phyloP scores from a whole-genome alignment of 2,329 filamentous ascomycete genomes.

The Arthrocladium fulminans region DNA sequence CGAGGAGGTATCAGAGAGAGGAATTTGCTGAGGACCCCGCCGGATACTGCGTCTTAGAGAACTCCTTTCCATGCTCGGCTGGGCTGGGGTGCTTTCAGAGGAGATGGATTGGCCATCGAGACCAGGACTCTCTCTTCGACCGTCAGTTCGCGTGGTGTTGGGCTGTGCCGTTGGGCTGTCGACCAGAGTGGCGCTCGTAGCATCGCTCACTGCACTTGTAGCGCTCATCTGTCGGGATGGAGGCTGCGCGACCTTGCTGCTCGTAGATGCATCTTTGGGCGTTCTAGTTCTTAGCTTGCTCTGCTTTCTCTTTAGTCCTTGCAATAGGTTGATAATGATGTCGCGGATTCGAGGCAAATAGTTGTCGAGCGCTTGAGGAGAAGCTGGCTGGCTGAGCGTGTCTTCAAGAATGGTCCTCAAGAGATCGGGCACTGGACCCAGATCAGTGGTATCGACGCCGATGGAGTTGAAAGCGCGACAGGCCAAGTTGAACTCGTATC shows the following conservation, averaged over 20 bases:
- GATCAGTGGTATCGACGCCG: constrained; percentile 85
- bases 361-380: constrained; percentile 82
- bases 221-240: constrained; percentile 37
- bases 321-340: constrained; percentile 95
- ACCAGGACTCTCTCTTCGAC: constrained; percentile 28
- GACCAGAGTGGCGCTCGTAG: constrained; percentile 32
- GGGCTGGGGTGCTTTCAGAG: constrained; percentile 33
- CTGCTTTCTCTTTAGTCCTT: constrained; percentile 94
- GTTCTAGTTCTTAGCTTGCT: constrained; percentile 62
- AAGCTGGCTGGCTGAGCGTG: constrained; percentile 92
- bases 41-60: constrained; percentile 6
- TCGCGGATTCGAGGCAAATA: constrained; percentile 92
- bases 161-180: constrained; percentile 25
- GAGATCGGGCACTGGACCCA: constrained; percentile 90
- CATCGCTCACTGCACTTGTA: constrained; percentile 38
- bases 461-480: constrained; percentile 95
- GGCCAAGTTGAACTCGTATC: constrained; percentile 98
- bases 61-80: constrained; percentile 10
- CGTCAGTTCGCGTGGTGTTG: constrained; percentile 23
- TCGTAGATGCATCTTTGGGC: constrained; percentile 42
- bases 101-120: neutral
- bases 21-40: constrained; percentile 10
- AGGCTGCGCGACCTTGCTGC: constrained; percentile 16
- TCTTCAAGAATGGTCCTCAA: constrained; percentile 86
- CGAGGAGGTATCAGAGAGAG: constrained; percentile 33